Evolutionary conservation across 2,329 filamentous ascomycete genomes (phyloP), one percentile per base, ranked within the genome.

Genomic region (Parasarocladium wereldwijsianum): DNA sequence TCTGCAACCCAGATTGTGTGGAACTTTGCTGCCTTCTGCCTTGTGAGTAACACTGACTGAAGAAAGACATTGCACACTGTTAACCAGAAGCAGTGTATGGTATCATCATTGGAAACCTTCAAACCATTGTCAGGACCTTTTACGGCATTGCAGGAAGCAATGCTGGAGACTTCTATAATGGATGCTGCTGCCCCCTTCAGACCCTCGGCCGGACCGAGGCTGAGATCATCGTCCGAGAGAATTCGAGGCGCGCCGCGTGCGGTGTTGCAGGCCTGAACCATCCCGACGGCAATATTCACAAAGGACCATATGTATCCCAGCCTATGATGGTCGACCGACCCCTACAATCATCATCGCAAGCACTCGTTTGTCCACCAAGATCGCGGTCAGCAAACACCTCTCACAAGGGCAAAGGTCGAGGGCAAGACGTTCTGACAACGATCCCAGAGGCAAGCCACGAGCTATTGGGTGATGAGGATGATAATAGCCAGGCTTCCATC

Each of bases 171-270:
- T 46, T 20, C 10, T 10, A 9, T 3, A 38, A 40, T 14, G 40
- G 42, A 12, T 53, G 45, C 26, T 48, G 32, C 26, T 46, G 42
- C 24, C 51, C 52, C 4, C 40, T 33, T 23, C 9, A 31, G 2
- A 43, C 47, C 10, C 36, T 55, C 15, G 32, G 42, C 4, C 40
- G 43, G 4, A 44, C 40, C 17, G 48, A 56, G 21, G 36, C 46
- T 8, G 52, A 56, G 33, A 51, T 55, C 17, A 28, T 43, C 1
- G 17, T 43, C 14, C 48, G 52, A 17, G 43, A 53, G 26, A 40
- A 29, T n/a, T n/a, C n/a, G n/a, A n/a, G n/a, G n/a, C n/a, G n/a
- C n/a, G n/a, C n/a, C n/a, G n/a, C n/a, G n/a, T n/a, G n/a, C n/a
- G n/a, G n/a, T n/a, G n/a, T n/a, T n/a, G n/a, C n/a, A n/a, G n/a